Evolutionary conservation across 2,329 filamentous ascomycete species (phyloP).

Genomic region (Aotearoamyces nothofagi): DNA sequence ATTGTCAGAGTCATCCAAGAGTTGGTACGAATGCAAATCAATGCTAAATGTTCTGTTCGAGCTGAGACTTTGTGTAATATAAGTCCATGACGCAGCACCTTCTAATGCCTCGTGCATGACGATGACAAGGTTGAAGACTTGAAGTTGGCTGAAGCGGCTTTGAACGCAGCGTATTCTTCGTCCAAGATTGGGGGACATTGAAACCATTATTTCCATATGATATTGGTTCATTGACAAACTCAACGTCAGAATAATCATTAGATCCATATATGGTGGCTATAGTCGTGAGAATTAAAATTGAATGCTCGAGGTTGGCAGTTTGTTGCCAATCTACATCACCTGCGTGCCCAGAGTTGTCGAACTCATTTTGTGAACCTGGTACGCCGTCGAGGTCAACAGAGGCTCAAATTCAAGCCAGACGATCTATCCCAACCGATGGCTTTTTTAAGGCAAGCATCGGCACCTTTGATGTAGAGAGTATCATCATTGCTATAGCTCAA

Average conservation of each 20-base stretch:
- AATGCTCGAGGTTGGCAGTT: constrained; percentile 17
- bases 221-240: constrained; percentile 26
- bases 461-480: constrained; percentile 32
- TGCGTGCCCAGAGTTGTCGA: constrained; percentile 40
- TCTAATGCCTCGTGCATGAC: constrained; percentile 25
- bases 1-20: constrained; percentile 20
- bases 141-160: too few relatives aligned
- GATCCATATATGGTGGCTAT: constrained; percentile 25
- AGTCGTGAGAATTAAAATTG: constrained; percentile 21
- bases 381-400: constrained; percentile 40
- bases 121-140: constrained; percentile 20
- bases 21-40: constrained; percentile 26
- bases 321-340: constrained; percentile 26
- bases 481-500: constrained; percentile 38
- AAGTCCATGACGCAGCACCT: constrained; percentile 19
- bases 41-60: constrained; percentile 20
- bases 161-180: constrained; percentile 19
- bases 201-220: constrained; percentile 22
- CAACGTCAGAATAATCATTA: constrained; percentile 22
- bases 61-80: constrained; percentile 9
- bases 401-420: constrained; percentile 32
- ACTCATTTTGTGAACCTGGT: constrained; percentile 41
- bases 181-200: constrained; percentile 20
- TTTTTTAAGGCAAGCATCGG: constrained; percentile 33
- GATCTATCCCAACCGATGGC: constrained; percentile 38